These are phyloP conservation scores for Zizania latifolia DNA, from an alignment of 176 grass and related monocot genomes.

Conservation along the genomic window DNA sequence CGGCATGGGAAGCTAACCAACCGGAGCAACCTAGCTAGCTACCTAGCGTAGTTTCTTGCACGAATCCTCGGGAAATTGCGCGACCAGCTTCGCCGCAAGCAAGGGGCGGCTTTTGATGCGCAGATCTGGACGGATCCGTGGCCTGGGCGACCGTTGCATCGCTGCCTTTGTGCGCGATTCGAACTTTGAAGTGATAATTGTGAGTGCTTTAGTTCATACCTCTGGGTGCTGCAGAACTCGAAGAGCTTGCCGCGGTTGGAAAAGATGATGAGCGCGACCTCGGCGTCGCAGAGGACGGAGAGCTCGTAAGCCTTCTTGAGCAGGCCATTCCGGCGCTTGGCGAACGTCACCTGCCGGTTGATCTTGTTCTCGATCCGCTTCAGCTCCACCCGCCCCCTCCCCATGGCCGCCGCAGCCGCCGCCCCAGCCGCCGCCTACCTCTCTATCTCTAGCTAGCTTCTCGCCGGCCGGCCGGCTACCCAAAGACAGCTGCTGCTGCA, in stretches of 20 bases:
- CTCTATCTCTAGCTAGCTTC: no score
- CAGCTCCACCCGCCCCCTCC: conserved; percentile 53
- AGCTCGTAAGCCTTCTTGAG: conserved; percentile 85
- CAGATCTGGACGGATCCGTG: not conserved
- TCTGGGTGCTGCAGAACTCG: conserved; percentile 67
- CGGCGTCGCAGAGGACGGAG: conserved; percentile 73
- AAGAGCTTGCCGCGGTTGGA: conserved; percentile 72
- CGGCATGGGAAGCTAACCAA: not conserved
- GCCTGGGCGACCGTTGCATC: no score
- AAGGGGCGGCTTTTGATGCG: not conserved
- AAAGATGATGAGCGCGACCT: conserved; percentile 79
- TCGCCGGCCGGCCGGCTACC: not conserved
- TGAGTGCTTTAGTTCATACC: conserved; percentile 1
- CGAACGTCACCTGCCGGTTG: conserved; percentile 70
- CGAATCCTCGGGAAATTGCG: no score
- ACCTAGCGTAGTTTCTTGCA: no score
- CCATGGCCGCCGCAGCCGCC: conserved; percentile 27
- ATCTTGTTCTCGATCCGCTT: conserved; percentile 78
- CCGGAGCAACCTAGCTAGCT: not conserved
- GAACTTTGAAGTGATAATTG: not conserved
- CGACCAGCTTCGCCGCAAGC: not conserved
- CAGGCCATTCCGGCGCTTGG: conserved; percentile 66
- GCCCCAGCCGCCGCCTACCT: no score
- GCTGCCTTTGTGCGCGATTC: not conserved
- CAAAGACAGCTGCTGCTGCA: not conserved